phyloP scores from a whole-genome alignment of 169 alveolate genomes.

The Plasmodium knowlesi region DNA sequence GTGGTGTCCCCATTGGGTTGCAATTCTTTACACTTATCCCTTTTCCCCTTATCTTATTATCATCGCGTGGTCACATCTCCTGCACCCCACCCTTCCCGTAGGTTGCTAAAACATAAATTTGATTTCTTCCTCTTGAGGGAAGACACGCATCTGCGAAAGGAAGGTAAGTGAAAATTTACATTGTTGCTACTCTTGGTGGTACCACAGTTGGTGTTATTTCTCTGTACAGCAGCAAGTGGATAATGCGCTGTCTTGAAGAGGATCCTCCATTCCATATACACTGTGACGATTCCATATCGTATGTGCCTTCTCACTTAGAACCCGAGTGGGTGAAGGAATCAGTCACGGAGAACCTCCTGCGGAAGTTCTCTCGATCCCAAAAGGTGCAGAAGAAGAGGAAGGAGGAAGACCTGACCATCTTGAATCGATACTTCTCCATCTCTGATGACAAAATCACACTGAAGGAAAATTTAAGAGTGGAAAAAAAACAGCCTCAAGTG shows the following conservation, averaged over 20 bases:
- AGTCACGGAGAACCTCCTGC: background rate
- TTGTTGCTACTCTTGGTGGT: too few species aligned
- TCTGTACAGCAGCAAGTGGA: background rate
- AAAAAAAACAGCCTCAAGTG: background rate
- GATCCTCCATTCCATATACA: background rate
- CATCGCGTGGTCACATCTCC: background rate
- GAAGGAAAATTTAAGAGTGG: background rate
- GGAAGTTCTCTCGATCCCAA: background rate
- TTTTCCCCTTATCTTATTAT: background rate
- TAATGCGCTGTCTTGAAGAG: background rate
- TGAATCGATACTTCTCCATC: constrained; percentile 38
- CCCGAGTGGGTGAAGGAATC: constrained; percentile 71
- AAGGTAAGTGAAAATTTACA: too few species aligned
- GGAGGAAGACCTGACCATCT: constrained; percentile 7
- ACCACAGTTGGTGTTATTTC: too few species aligned
- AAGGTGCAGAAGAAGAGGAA: constrained; percentile 13
- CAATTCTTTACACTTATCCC: background rate
- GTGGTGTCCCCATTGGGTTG: background rate
- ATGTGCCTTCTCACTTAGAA: background rate
- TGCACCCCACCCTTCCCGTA: background rate
- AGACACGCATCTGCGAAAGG: constrained; percentile 6
- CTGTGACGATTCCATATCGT: background rate
- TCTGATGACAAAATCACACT: constrained; percentile 10
- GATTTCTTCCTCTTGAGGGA: constrained; percentile 43
- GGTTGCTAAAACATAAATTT: constrained; percentile 40